Base-by-base conservation (phyloP, 371 early-diverging fungal species). In the Thermomucor indicae-seudaticae region DNA sequence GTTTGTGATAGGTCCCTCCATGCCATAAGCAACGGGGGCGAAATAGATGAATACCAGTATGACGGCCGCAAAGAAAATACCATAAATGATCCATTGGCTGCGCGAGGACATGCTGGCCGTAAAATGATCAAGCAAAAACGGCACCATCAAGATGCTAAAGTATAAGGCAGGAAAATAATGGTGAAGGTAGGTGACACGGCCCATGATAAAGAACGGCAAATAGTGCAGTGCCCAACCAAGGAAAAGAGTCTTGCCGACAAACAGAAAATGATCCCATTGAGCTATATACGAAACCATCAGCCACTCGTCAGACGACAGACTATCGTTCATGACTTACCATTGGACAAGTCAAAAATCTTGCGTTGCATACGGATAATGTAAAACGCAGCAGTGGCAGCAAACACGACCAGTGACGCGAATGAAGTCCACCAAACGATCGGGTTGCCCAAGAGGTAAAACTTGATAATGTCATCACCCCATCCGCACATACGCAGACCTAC, bases 141-240 rank as follows among this genome's bases (percentile, higher is more conserved):
- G 80, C 17, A 79, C 77, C 67, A 85, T 70, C 32, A 97, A 69
- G 43, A 95, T 84, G 28, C 89, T 84, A 72, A 99, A 99, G 73
- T 97, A 98, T 28, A 98, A 75, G 0, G 99, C 94, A 0, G 99
- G 98, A 74, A 96, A 97, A 72, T 99, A 99, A 66, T 99, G 99
- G 65, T 99, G 99, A 35, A 98, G 75, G 58, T 96, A 97, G 0
- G 91, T 90, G 37, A 99, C 98, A 42, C 99, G 90, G 10, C 95
- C 96, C 93, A 99, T 96, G 43, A 97, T 83, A 62, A 83, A 96
- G 75, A 99, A 99, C 11, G 99, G 99, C 19, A 94, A 45, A 72
- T 95, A 99, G 67, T 99, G 99, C 49, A 98, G 72, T 53, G 89
- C 71, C 98, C 98, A 99, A 12, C 99, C 99, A 17, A 87, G 67